Conservation (phyloP, 352 stramenopile species). For the Phytopythium helicoides region DNA sequence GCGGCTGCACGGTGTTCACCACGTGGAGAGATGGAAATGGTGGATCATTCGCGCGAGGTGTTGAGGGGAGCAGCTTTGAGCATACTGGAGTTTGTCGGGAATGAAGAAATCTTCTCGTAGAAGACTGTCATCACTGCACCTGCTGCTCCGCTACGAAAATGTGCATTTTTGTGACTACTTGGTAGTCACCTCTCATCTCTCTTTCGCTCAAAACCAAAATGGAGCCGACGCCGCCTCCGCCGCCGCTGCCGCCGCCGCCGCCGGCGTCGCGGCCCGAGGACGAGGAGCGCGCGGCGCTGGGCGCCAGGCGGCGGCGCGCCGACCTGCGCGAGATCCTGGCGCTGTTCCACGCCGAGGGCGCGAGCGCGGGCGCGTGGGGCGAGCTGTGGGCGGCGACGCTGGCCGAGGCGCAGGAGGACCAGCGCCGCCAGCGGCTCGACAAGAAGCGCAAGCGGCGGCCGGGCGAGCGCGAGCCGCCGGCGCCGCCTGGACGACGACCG, state of each 20-base stretch:
- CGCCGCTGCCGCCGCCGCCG: constrained; percentile 32
- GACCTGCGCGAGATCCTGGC: constrained; percentile 70
- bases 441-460: constrained; percentile 24
- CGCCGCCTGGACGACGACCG: constrained; percentile 2
- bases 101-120: too few relatives aligned
- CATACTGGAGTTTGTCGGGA: too few relatives aligned
- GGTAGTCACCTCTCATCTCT: too few relatives aligned
- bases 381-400: constrained; percentile 49
- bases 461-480: constrained; percentile 18
- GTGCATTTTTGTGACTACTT: too few relatives aligned
- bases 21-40: too few relatives aligned
- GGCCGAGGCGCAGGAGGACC: constrained; percentile 60
- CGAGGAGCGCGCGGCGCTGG: constrained; percentile 15
- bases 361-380: constrained; percentile 35
- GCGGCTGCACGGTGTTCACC: too few relatives aligned
- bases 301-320: constrained; percentile 33
- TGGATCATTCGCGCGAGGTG: too few relatives aligned
- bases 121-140: too few relatives aligned
- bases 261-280: constrained; percentile 26
- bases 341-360: constrained; percentile 47
- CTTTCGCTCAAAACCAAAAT: too few relatives aligned
- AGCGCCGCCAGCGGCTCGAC: constrained; percentile 38
- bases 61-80: too few relatives aligned
- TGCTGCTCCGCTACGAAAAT: too few relatives aligned
- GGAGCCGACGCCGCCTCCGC: constrained; percentile 30